Evolutionary conservation across 768 basidiomycete genomes (phyloP).

Genomic region (Lactifluus echinatus): DNA sequence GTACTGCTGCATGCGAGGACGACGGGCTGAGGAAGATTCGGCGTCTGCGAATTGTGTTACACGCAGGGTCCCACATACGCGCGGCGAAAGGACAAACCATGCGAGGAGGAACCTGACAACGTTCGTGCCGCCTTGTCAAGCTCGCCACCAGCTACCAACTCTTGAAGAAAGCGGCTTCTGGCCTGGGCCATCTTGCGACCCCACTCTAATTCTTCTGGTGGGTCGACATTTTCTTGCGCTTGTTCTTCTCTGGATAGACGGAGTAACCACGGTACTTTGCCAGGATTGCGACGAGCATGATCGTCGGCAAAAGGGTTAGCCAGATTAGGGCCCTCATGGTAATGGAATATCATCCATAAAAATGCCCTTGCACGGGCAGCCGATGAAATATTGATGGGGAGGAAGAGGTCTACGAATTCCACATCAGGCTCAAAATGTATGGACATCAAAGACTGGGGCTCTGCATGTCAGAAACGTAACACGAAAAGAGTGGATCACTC

Average conservation of each 20-base stretch:
- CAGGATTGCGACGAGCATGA: slow-evolving; percentile 45
- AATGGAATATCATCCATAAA: slow-evolving; percentile 77
- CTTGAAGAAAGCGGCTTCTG: slow-evolving; percentile 62
- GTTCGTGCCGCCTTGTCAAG: slow-evolving; percentile 30
- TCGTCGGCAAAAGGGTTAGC: slow-evolving; percentile 74
- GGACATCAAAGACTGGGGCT: slow-evolving; percentile 30
- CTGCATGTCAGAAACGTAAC: neutral
- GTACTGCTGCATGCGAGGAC: slow-evolving; percentile 16
- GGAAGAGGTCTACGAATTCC: slow-evolving; percentile 79
- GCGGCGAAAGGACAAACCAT: slow-evolving; percentile 10
- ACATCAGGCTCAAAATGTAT: slow-evolving; percentile 67
- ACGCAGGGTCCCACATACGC: neutral
- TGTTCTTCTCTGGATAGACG: slow-evolving; percentile 47
- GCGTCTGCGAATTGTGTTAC: neutral
- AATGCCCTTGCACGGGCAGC: slow-evolving; percentile 68
- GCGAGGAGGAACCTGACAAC: slow-evolving; percentile 15
- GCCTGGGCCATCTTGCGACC: slow-evolving; percentile 65
- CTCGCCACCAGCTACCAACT: slow-evolving; percentile 45
- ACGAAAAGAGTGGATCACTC: slow-evolving; percentile 25
- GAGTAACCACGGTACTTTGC: slow-evolving; percentile 56
- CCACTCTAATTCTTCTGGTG: slow-evolving; percentile 67
- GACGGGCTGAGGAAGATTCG: slow-evolving; percentile 13
- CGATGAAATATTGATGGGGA: slow-evolving; percentile 66
- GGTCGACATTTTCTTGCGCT: slow-evolving; percentile 67
- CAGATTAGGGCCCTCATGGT: slow-evolving; percentile 56